These are phyloP conservation scores for Boletus reticuloceps DNA, from an alignment of 768 basidiomycete genomes.

Conservation along the genomic window DNA sequence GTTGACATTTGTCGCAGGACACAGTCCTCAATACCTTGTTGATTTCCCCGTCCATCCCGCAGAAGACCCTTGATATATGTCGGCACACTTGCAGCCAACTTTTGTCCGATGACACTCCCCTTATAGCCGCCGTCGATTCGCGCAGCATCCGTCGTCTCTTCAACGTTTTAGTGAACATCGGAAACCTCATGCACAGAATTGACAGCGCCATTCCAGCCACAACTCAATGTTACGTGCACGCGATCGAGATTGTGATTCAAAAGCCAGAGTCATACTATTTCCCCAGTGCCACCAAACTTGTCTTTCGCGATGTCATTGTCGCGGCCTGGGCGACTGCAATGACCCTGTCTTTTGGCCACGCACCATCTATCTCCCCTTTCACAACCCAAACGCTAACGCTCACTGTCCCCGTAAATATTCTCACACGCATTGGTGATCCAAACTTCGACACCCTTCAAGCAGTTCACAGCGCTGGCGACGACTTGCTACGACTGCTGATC, in stretches of 20 bases:
- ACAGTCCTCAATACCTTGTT: conserved; percentile 22
- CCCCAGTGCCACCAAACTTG: conserved; percentile 20
- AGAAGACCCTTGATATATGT: conserved; percentile 31
- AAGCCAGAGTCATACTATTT: conserved; percentile 23
- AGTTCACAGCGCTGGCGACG: conserved; percentile 34
- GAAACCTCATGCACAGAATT: conserved; percentile 34
- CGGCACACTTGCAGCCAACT: conserved; percentile 33
- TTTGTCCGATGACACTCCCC: conserved; percentile 24
- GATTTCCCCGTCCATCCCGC: conserved; percentile 28
- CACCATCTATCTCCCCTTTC: conserved; percentile 19
- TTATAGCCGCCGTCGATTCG: conserved; percentile 22
- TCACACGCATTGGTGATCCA: conserved; percentile 29
- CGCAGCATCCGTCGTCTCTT: conserved; percentile 42
- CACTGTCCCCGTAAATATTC: conserved; percentile 21
- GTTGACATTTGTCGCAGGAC: conserved; percentile 23
- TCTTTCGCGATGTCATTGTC: conserved; percentile 38
- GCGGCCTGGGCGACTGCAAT: conserved; percentile 38
- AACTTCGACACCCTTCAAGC: conserved; percentile 35
- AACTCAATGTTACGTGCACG: conserved; percentile 38
- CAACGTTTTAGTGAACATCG: conserved; percentile 42
- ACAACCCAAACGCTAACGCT: conserved; percentile 19
- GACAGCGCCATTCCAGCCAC: conserved; percentile 29
- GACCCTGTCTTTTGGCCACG: conserved; percentile 25
- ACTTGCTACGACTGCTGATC: conserved; percentile 33
- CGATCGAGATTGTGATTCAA: conserved; percentile 42